Evolutionary conservation across 2,329 filamentous ascomycete species (phyloP), one percentile per base, ranked within the genome.

Genomic region (Diaporthe batatas): DNA sequence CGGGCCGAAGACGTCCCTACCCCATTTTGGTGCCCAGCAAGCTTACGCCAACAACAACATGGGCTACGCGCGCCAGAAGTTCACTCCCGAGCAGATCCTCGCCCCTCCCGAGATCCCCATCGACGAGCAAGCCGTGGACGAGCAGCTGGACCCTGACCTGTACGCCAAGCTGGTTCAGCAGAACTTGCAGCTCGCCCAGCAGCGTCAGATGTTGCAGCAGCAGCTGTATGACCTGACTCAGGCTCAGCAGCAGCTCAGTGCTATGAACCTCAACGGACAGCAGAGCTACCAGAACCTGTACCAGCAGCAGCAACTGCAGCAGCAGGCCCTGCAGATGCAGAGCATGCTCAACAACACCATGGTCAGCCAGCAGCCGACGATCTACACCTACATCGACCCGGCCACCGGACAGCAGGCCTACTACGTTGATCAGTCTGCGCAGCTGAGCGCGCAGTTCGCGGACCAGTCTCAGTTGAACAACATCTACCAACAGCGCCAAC

Each of bases 141-240:
- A 93, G 74, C 88, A 91, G 77, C 93, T 97, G 85, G 96, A 98
- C 79, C 94, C 95, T 68, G 92, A 90, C 74, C 83, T 97, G 69
- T 96, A 98, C 77, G 94, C 95, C 69, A 94, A 98, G 83, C 87
- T 98, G 76, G 90, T 98, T 79, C 93, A 94, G 72, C 97, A 95
- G 79, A 98, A 98, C 82, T 85, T 96, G 81, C 97, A 97, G 80
- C 89, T 99, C 67, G 94, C 95, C 53, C 94, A 98, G 80, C 95
- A 98, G 84, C 96, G 98, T 84, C 95, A 98, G 84, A 93, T 94
- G 76, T 90, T 98, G 68, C 95, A 98, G 84, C 95, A 98, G 84
- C 95, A 98, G 84, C 89, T 98, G 76, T 90, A 94, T 77, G 93
- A 86, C 76, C 91, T 98, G 32, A 96, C 96, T 79, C 91, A 92